Evolutionary conservation across 2,329 filamentous ascomycete genomes (phyloP), one percentile per base, ranked within the genome.

Genomic region (Trichoderma sp.): DNA sequence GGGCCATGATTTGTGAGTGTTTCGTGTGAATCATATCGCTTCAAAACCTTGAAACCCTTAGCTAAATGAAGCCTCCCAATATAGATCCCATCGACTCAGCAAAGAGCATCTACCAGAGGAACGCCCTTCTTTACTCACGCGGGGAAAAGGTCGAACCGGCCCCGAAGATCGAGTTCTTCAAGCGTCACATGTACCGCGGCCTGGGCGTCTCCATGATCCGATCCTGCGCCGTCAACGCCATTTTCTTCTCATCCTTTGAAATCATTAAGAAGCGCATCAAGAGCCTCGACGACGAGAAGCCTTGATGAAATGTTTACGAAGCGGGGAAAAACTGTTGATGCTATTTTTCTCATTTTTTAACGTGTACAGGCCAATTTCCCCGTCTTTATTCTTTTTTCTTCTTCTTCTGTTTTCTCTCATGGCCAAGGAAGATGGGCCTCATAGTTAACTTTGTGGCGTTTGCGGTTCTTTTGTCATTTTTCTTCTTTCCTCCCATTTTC

Each of bases 181-280:
- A 92, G 77, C 86, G 86, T 69, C 88, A 91, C 74, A 94, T 94
- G 89, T 97, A 96, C 82, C 90, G 93, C 76, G 93, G 93, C 34
- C 86, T 97, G 3, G 92, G 91, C 26, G 93, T 96, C 30, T 95
- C 92, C 47, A 95, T 96, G 90, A 88, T 89, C 75, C 90, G 93
- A 71, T 95, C 93, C 14, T 94, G 92, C 77, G 86, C 93, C 67
- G 90, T 96, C 76, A 97, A 97, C 80, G 93, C 93, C 75, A 92
- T 97, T 77, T 97, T 97, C 86, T 97, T 97, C 83, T 94, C 92
- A 57, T 92, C 91, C 51, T 97, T 96, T 79, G 93, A 97, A 82
- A 91, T 93, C 77, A 87, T 93, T 77, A 96, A 96, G 83, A 91
- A 90, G 80, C 85, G 86, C 74, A 89, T 90, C 81, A 86, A 87